Percentiles rank a stretch among this genome's conserved stretches.
phyloP scores from a whole-genome alignment of 140 eudicot genomes.

The Stevia rebaudiana region DNA sequence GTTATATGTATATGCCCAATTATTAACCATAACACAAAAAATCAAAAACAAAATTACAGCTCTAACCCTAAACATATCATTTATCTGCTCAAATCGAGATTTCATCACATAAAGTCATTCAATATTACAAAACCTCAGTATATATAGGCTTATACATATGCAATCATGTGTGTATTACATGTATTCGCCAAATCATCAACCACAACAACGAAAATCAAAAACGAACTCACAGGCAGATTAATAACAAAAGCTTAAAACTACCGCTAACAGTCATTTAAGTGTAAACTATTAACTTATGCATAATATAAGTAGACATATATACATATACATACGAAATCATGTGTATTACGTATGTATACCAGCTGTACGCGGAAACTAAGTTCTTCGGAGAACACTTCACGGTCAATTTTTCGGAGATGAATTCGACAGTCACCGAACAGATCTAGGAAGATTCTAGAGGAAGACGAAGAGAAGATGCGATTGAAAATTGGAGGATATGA shows the following conservation, averaged over 20 bases:
- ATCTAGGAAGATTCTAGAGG: conserved; percentile 13
- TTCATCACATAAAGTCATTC: background rate
- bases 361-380: background rate
- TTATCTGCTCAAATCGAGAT: conserved; percentile 11
- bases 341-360: conserved; percentile 8
- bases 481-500: conserved; percentile 19
- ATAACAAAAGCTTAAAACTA: too few species aligned
- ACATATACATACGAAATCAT: background rate
- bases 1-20: too few species aligned
- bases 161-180: background rate
- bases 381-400: conserved; percentile 2
- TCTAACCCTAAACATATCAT: background rate
- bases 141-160: background rate
- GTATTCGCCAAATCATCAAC: too few species aligned
- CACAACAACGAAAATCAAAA: too few species aligned
- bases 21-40: background rate
- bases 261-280: too few species aligned
- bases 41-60: background rate
- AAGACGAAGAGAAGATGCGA: background rate
- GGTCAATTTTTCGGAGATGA: conserved; percentile 4
- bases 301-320: too few species aligned
- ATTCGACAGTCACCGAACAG: conserved; percentile 11
- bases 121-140: background rate
- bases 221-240: too few species aligned
- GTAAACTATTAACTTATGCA: too few species aligned